Evolutionary conservation across 306 rosid genomes (phyloP).

Genomic region (Cyamopsis tetragonoloba): DNA sequence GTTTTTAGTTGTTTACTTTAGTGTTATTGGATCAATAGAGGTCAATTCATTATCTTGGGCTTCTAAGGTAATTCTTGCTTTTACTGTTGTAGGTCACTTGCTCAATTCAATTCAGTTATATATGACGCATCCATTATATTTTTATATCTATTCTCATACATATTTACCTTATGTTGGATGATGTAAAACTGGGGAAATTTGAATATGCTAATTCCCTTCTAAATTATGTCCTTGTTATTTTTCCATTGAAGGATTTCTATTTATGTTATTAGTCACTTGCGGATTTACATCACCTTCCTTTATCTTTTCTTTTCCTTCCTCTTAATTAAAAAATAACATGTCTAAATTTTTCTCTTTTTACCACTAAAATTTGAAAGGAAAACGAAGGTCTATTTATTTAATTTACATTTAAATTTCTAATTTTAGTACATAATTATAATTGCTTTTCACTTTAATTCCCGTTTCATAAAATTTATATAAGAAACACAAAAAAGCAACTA

Average conservation of each 20-base stretch:
- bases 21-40: not conserved
- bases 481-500: too few species aligned
- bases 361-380: too few species aligned
- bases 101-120: not conserved
- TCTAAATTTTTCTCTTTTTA: too few species aligned
- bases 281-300: too few species aligned
- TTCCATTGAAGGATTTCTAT: not conserved
- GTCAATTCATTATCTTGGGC: constrained; percentile 6
- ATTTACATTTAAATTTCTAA: too few species aligned
- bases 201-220: not conserved
- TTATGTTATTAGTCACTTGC: not conserved
- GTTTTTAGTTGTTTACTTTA: not conserved
- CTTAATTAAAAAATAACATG: too few species aligned
- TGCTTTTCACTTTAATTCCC: too few species aligned
- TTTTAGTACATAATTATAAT: too few species aligned
- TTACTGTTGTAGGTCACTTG: not conserved
- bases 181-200: not conserved
- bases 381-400: too few species aligned
- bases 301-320: too few species aligned
- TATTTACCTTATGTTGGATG: constrained; percentile 8
- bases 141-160: not conserved
- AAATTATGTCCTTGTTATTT: not conserved
- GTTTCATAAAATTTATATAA: too few species aligned
- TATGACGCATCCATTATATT: not conserved
- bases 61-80: not conserved